Evolutionary conservation across 257 asterid species (phyloP), one percentile per base, ranked within the genome.

Genomic region (Solanum dulcamara): DNA sequence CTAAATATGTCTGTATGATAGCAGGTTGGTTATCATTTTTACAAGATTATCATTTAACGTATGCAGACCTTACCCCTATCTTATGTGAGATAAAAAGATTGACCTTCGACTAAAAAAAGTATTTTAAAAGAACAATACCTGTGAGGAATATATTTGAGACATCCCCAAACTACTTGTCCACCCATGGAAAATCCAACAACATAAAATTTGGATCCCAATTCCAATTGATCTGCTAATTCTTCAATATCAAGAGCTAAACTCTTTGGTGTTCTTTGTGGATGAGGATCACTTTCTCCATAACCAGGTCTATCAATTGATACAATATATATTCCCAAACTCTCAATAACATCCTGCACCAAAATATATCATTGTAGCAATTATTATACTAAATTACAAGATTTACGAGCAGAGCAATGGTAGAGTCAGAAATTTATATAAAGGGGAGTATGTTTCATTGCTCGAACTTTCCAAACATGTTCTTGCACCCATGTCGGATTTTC

Each of bases 291-390:
- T 35, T 70, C 80, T 1, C 80, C 80, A 70, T 70, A 70, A 35
- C 80, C 80, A 70, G 80, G 80, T 35, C 80, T 70, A 35, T 70
- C 80, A 70, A 70, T 18, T 70, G 80, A 70, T 6, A 70, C 80
- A 18, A 70, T 70, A 3, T 70, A 70, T 20, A 70, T 35, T 70
- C 80, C 80, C 80, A 70, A 70, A 70, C 50, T 70, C 50, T 70
- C 50, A 35, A 70, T 70, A 70, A 20, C 80, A 20, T 35, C 80
- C 80, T 70, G 50, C 80, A 68, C 28, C 44, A 68, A 0, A 14
- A 64, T 9, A 66, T 30, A 30, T 66, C 1, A 66, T 15, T 3
- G 6, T 13, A 66, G 10, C 1, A 4, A 50, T 50, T 50, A 5
- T 50, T 5, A 50, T 14, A 14, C 57, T 50, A 22, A 50, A 20